phyloP scores from a whole-genome alignment of 257 asterid species.

The Solanum medicagineum region DNA sequence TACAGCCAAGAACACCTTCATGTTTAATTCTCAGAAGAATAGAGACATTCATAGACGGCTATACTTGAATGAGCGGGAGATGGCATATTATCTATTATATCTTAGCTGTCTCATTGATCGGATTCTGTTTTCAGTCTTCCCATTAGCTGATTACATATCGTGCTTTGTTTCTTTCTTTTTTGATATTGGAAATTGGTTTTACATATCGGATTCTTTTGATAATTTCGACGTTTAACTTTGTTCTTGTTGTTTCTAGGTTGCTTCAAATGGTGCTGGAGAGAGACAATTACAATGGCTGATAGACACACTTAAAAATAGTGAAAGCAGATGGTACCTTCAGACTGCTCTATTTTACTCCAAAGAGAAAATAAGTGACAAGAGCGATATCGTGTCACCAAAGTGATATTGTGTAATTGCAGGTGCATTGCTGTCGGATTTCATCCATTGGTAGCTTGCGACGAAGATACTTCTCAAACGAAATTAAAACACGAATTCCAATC shows the following conservation, averaged over 20 bases:
- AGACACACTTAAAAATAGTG: constrained; percentile 33
- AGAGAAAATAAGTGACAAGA: background rate
- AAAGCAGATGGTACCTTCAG: constrained; percentile 35
- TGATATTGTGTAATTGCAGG: constrained; percentile 20
- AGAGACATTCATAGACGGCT: background rate
- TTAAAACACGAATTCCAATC: background rate
- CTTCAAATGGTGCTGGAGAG: constrained; percentile 12
- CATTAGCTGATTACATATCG: background rate
- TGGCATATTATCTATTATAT: background rate
- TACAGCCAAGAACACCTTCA: background rate
- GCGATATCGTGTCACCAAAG: background rate
- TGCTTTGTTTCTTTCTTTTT: background rate
- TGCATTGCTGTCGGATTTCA: constrained; percentile 38
- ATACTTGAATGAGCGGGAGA: background rate
- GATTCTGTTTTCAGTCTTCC: background rate
- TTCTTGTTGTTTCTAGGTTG: constrained; percentile 21
- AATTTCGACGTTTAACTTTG: background rate
- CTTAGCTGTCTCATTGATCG: background rate
- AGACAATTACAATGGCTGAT: constrained; percentile 35
- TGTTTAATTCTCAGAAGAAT: background rate
- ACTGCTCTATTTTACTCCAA: background rate
- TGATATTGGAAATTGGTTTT: background rate
- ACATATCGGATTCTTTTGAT: background rate
- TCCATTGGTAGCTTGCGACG: constrained; percentile 22
- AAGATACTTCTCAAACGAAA: constrained; percentile 1